Evolutionary conservation across 768 basidiomycete genomes (phyloP), one percentile per base, ranked within the genome.

Genomic region (Psilocybe subaeruginosa): DNA sequence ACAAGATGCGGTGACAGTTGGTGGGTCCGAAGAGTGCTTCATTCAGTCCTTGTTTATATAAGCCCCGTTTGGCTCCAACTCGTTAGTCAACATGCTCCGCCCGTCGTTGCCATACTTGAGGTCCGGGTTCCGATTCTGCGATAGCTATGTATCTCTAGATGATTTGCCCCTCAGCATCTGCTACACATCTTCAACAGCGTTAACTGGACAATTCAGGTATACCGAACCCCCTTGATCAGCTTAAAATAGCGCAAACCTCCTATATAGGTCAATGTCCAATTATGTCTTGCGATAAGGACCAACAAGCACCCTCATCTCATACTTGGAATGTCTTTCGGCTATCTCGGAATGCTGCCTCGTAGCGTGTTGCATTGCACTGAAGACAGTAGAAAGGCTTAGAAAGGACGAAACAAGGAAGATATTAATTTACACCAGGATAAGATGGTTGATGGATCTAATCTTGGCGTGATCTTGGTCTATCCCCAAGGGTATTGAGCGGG

Each of bases 31-130:
- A 52, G n/a, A 52, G n/a, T 19, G 46, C 45, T 53, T 46, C 50
- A 53, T 56, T 58, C 56, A 51, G 52, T 41, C 52, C 33, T 35
- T 49, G 54, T 54, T 59, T 59, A 63, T 54, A 63, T 63, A 63
- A 59, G 54, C 29, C 53, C 58, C 57, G 60, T 37, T 43, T 39
- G 49, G 47, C 47, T 29, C 61, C 53, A 50, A 17, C 17, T 33
- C 55, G 19, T 47, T 11, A 33, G 33, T n/a, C 41, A 31, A 16
- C 53, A 63, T 63, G 62, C 53, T 63, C 62, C 62, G 62, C 56
- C 62, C 62, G 57, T 55, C 41, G 31, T 51, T 45, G 23, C 56
- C 37, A 41, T 27, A 41, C 54, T 12, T 8, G 12, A n/a, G 41
- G 33, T 23, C 43, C 35, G 46, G 41, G 8, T 16, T 43, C 7